phyloP scores from a whole-genome alignment of 2,329 filamentous ascomycete species.

The Zymoseptoria ardabiliae region DNA sequence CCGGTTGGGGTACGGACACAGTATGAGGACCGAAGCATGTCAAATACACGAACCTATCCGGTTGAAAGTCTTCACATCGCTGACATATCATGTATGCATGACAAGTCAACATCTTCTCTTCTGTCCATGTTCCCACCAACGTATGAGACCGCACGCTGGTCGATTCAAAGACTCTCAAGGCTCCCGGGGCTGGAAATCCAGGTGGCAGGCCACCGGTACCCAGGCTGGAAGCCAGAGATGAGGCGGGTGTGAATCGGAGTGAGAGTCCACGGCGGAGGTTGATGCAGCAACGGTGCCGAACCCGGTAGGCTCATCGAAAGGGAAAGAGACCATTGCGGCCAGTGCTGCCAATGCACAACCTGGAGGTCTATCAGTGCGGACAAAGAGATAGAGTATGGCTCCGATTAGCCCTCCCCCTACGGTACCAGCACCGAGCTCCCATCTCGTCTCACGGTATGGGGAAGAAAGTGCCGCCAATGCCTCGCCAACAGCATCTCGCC shows the following conservation, averaged over 20 bases:
- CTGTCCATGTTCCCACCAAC: no score
- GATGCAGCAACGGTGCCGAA: conserved; percentile 15
- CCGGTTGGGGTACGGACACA: no score
- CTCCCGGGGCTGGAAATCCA: conserved; percentile 7
- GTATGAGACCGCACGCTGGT: no score
- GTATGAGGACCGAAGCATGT: no score
- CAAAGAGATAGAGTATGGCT: conserved; percentile 69
- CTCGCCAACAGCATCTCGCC: no score
- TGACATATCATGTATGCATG: no score
- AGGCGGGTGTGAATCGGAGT: conserved; percentile 16
- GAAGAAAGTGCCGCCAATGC: no score
- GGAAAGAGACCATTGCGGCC: not conserved
- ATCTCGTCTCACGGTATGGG: no score
- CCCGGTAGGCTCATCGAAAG: conserved; percentile 1
- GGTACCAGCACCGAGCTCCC: conserved; percentile 28
- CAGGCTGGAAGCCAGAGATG: conserved; percentile 12
- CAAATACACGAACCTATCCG: no score
- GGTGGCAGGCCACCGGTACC: conserved; percentile 7
- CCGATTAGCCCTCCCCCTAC: conserved; percentile 30
- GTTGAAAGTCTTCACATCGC: no score
- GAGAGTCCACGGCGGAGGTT: conserved; percentile 18
- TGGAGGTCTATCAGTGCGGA: conserved; percentile 51
- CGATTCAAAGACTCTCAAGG: no score
- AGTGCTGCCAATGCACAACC: conserved; percentile 31
- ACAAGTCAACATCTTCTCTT: no score